Base-by-base conservation (phyloP, 2,329 filamentous ascomycete genomes). In the Colletotrichum musicola region DNA sequence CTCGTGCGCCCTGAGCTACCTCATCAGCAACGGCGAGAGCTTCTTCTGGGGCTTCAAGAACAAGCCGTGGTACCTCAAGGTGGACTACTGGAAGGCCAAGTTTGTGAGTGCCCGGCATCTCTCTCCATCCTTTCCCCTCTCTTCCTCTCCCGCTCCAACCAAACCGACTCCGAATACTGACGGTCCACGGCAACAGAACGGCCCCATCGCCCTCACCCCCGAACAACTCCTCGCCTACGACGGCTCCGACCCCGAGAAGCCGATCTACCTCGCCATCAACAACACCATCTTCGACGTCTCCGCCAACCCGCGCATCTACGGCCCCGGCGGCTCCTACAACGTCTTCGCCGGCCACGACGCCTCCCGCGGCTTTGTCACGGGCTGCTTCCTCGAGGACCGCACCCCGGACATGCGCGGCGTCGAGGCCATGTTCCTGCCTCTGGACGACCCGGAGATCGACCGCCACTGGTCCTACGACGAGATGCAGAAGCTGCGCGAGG, bases 251-350 rank as follows among this genome's bases (percentile, higher is more conserved):
- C 83, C 90, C 10, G 79, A 81, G 7, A 89, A 92, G 68, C 96
- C 96, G 6, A 89, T 98, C 78, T 97, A 97, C 83, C 88, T 99
- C 64, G 94, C 94, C 71, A 90, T 99, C 75, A 95, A 96, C 83
- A 91, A 92, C 76, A 93, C 89, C 66, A 93, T 97, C 81, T 96
- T 92, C 85, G 93, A 97, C 80, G 93, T 97, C 47, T 88, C 88
- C n/a, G 81, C 86, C 35, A 90, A 90, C 62, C 85, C 88, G 73
- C 80, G 86, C 79, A 83, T 92, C 81, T 96, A 96, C 83, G 93
- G 93, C 0, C 91, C 95, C 0, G 94, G 94, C 30, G 96, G 95
- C 4, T 90, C 89, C 44, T 99, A 99, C 84, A 86, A 90, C 75
- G 91, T 92, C 81, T 97, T 99, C 79, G 89, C 94, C 0, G 96